These are phyloP conservation scores for Neurospora sp. DNA, from an alignment of 495 filamentous ascomycete genomes.

Conservation along the genomic window DNA sequence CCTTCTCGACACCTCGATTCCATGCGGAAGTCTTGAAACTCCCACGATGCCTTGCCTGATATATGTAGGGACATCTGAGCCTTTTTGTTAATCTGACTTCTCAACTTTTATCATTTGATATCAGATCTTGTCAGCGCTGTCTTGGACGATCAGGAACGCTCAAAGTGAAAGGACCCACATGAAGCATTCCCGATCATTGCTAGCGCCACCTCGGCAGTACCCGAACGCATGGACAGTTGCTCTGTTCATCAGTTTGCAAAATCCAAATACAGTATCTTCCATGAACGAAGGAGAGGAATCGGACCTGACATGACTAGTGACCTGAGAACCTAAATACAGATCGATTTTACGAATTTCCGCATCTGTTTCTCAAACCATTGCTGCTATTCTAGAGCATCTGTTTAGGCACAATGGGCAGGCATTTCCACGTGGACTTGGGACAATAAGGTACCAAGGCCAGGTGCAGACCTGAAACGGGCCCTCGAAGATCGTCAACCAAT, in stretches of 20 bases:
- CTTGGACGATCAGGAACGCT: neutral
- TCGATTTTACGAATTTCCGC: neutral
- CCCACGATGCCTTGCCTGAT: neutral
- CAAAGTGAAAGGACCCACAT: neutral
- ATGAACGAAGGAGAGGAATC: neutral
- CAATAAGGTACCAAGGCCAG: neutral
- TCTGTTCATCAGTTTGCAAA: neutral
- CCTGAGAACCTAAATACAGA: neutral
- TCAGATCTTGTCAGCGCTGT: neutral
- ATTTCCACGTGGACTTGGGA: neutral
- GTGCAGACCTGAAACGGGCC: conserved; percentile 18
- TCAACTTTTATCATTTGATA: neutral
- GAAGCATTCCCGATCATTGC: neutral
- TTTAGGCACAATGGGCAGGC: neutral
- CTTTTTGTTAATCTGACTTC: neutral
- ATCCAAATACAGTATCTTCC: neutral
- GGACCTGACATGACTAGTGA: neutral
- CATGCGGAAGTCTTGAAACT: neutral
- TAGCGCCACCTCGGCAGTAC: neutral
- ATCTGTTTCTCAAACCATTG: neutral
- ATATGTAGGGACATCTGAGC: neutral
- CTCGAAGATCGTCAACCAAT: conserved; percentile 19
- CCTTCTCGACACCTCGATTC: neutral
- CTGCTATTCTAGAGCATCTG: neutral
- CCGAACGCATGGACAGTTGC: neutral